These are phyloP conservation scores for Musa beccarii DNA, from an alignment of 176 grass and related monocot genomes.

Conservation along the genomic window DNA sequence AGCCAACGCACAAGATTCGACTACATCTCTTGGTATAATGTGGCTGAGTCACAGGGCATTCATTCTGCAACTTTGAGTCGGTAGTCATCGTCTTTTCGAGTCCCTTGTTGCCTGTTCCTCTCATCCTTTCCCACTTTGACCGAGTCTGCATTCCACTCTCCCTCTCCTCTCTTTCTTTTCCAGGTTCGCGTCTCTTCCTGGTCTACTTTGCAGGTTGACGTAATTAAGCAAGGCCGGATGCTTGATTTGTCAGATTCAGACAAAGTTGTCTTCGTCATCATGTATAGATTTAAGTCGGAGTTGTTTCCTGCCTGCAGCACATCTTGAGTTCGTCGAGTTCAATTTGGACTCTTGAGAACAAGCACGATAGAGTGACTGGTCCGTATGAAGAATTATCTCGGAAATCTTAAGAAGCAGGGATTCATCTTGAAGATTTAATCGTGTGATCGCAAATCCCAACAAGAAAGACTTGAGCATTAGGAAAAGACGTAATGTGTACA, in stretches of 20 bases:
- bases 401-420: too few species aligned
- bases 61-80: background rate
- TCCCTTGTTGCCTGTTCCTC: background rate
- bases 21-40: background rate
- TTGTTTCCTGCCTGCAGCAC: too few species aligned
- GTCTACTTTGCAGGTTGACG: background rate
- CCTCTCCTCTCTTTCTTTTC: background rate
- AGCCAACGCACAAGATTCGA: background rate
- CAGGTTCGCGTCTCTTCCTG: background rate
- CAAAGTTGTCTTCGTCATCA: background rate
- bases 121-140: background rate
- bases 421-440: too few species aligned
- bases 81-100: too few species aligned
- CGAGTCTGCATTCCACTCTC: slow-evolving; percentile 2
- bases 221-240: background rate
- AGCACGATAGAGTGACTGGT: too few species aligned
- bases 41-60: background rate
- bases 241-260: background rate
- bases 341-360: too few species aligned
- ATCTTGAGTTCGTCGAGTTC: too few species aligned
- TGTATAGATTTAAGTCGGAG: too few species aligned
- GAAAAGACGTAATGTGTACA: too few species aligned
- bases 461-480: too few species aligned
- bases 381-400: too few species aligned
- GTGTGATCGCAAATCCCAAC: too few species aligned